These are phyloP conservation scores for Meira miltonrushii DNA, from an alignment of 1,284 basidiomycete genomes.

Conservation along the genomic window DNA sequence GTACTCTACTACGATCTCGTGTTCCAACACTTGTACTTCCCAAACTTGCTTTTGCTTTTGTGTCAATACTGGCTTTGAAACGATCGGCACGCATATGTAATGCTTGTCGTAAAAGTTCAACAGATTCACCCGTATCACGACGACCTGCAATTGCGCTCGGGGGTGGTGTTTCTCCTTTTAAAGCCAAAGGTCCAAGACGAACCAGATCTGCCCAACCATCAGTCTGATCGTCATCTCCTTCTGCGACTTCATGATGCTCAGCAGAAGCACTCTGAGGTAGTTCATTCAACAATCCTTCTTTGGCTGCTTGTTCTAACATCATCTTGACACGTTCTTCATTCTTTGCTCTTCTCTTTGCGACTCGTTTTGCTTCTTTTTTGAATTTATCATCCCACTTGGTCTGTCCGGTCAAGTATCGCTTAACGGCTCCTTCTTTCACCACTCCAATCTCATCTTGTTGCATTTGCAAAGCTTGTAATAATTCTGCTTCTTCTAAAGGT, in stretches of 20 bases:
- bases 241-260: not conserved
- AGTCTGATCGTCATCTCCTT: slow-evolving; percentile 4
- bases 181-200: slow-evolving; percentile 26
- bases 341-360: slow-evolving; percentile 17
- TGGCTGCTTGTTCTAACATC: slow-evolving; percentile 20
- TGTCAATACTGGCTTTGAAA: not conserved
- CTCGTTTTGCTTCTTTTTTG: slow-evolving; percentile 14
- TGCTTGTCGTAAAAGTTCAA: slow-evolving; percentile 9
- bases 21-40: not conserved
- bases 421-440: slow-evolving; percentile 56
- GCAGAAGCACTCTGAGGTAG: not conserved
- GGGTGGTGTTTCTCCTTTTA: slow-evolving; percentile 35
- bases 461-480: slow-evolving; percentile 65
- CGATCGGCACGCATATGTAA: slow-evolving; percentile 5
- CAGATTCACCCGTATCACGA: slow-evolving; percentile 26
- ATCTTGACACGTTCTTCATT: slow-evolving; percentile 14
- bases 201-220: slow-evolving; percentile 23
- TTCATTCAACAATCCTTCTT: slow-evolving; percentile 20
- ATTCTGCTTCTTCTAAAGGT: slow-evolving; percentile 67
- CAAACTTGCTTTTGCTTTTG: not conserved
- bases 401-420: slow-evolving; percentile 33
- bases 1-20: not conserved
- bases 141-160: slow-evolving; percentile 38
- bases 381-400: slow-evolving; percentile 34
- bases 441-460: slow-evolving; percentile 60